Evolutionary conservation across 495 filamentous ascomycete species (phyloP).

Genomic region (Aspergillus steynii): DNA sequence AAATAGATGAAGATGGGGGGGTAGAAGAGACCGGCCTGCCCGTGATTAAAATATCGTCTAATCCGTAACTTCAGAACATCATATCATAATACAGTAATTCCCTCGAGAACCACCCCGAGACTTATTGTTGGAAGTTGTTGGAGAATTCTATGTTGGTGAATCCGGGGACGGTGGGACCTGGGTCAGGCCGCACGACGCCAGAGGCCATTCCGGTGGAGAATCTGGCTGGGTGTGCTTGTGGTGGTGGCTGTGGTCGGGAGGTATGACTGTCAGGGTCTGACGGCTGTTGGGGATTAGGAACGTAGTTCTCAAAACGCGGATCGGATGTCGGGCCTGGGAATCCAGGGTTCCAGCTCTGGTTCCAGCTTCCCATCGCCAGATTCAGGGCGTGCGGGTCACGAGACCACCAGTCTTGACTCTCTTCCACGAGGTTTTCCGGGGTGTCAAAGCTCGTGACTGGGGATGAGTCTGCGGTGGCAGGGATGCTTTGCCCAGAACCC

Average conservation of each 20-base stretch:
- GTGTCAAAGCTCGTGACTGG: conserved; percentile 44
- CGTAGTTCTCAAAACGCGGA: not conserved
- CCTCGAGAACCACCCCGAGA: not conserved
- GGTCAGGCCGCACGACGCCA: conserved; percentile 9
- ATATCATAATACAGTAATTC: not conserved
- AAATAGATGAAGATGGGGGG: too few relatives aligned
- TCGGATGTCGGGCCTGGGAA: conserved; percentile 15
- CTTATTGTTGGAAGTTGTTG: conserved; percentile 13
- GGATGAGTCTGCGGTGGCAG: conserved; percentile 28
- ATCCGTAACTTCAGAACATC: too few relatives aligned
- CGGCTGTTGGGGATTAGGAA: too few relatives aligned
- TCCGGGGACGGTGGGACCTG: conserved; percentile 6
- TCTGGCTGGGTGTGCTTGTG: conserved; percentile 3
- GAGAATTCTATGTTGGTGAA: conserved; percentile 15
- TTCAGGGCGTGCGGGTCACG: conserved; percentile 46
- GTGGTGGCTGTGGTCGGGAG: not conserved
- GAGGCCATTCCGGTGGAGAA: conserved; percentile 8
- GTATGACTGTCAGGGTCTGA: not conserved
- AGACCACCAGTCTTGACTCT: conserved; percentile 62
- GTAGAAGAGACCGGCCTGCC: too few relatives aligned
- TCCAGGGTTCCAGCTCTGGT: conserved; percentile 19
- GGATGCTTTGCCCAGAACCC: conserved; percentile 18
- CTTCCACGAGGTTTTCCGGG: conserved; percentile 50
- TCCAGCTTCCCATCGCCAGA: conserved; percentile 53
- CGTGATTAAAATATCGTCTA: too few relatives aligned